Evolutionary conservation across 129 eudicot species (phyloP), one percentile per base, ranked within the genome.

Genomic region (Helianthus tuberosus): DNA sequence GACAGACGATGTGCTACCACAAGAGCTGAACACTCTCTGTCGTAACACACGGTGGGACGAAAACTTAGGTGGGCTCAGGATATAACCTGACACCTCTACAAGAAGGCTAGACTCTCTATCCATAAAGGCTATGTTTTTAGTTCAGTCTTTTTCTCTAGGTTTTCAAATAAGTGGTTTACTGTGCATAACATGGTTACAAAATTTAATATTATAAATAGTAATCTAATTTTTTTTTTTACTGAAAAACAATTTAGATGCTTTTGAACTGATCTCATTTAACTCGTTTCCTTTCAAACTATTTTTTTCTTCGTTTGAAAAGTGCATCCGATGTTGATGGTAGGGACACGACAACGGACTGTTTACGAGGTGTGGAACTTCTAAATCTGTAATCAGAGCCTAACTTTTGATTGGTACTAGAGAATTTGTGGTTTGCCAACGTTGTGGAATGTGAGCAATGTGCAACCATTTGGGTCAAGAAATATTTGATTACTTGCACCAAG

Each of bases 381-480:
- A 32, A 32, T 3, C 2, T 65, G 57, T 65, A 52, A 75, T 43
- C 17, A 65, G 46, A 65, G 25, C 35, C 66, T 66, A 44, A 41
- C 81, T 50, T 77, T 52, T 77, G 59, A 77, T 77, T 77, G 77
- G 67, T 52, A 27, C 32, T 51, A 29, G 9, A 65, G 61, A 71
- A 63, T 63, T 43, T 51, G 66, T 52, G 27, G 62, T 8, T 78
- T 70, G 72, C 65, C 64, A 71, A 78, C 58, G 76, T 51, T 77
- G 65, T 78, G 77, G 81, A 48, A 23, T 57, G 13, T 55, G 76
- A 12, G 41, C 38, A 71, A 62, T 71, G 59, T 27, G 55, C 67
- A 72, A 71, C 3, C 53, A 71, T 43, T 78, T 69, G 55, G 51
- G 60, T 53, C 4, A 11, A 60, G 25, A 16, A 50, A 62, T 55